Evolutionary conservation across 768 basidiomycete species (phyloP), one percentile per base, ranked within the genome.

Genomic region (Leccinellum rugosiceps): DNA sequence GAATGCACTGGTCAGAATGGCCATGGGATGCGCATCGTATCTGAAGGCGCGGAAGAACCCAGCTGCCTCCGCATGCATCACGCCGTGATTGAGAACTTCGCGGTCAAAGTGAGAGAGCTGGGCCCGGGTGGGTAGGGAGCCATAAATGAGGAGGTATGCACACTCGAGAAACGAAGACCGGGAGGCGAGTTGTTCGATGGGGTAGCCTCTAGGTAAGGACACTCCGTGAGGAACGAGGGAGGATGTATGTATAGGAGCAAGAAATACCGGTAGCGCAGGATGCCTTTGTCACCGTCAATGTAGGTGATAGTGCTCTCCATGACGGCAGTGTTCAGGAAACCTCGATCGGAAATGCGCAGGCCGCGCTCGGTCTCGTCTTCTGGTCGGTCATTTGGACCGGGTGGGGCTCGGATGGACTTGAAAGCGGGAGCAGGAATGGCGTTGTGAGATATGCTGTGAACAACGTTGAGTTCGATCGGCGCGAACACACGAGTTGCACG

Each of bases 1-100:
- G 63, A 95, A 90, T 4, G 90, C 90, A 63, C 88, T 90, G 4
- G 88, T 92, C 46, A 94, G 78, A 61, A 94, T 94, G 19, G 90
- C 85, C 92, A 94, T 94, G 0, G 93, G 93, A 65, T 95, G 93
- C 1, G 93, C 89, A 59, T 95, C 93, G 68, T 93, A 92, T 50
- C 92, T 90, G 74, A 88, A 89, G 26, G 86, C 80, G 34, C 82
- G 78, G 75, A 85, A 85, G 76, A 90, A 82, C 48, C 82, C 79
- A 58, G 84, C 83, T 26, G 88, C 81, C 58, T 90, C 88, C 11
- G 83, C 78, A 66, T 88, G 88, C 43, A 81, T 77, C 34, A 83
- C 76, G 19, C 82, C 79, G 64, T 96, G 94, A 57, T 88, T 87
- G 74, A 91, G 77, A 35, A 95, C 83, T 71, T 96, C 94, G 45